phyloP scores from a whole-genome alignment of 1,284 basidiomycete species.

The Apiotrichum laibachii region DNA sequence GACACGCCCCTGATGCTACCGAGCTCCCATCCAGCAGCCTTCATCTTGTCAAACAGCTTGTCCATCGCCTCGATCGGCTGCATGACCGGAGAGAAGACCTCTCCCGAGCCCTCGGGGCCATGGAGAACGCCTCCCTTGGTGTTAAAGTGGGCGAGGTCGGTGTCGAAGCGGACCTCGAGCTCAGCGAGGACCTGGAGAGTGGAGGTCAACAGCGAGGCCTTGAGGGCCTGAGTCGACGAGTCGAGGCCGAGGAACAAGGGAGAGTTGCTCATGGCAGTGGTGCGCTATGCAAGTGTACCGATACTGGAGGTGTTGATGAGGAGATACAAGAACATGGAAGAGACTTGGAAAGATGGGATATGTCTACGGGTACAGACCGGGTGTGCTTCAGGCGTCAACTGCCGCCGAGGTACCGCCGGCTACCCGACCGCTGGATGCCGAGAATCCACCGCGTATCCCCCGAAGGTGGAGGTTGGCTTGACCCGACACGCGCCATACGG shows the following conservation, averaged over 20 bases:
- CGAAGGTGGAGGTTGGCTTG: neutral
- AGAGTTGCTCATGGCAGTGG: neutral
- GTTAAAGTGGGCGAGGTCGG: constrained; percentile 68
- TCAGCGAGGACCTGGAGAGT: constrained; percentile 66
- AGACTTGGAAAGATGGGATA: too few relatives aligned
- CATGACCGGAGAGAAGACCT: constrained; percentile 70
- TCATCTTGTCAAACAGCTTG: constrained; percentile 68
- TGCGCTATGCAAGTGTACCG: too few relatives aligned
- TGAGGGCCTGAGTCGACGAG: constrained; percentile 82
- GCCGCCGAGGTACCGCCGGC: too few relatives aligned
- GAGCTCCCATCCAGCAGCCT: constrained; percentile 54
- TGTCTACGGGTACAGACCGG: too few relatives aligned
- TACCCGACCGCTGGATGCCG: too few relatives aligned
- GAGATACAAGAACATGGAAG: too few relatives aligned
- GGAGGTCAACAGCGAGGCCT: constrained; percentile 62
- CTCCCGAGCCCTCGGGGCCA: constrained; percentile 66
- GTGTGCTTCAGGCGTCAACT: too few relatives aligned
- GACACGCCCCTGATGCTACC: constrained; percentile 34
- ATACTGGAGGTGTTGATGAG: too few relatives aligned
- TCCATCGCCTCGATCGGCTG: constrained; percentile 85
- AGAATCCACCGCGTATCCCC: too few relatives aligned
- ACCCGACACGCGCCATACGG: too few relatives aligned
- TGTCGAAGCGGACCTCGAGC: constrained; percentile 73
- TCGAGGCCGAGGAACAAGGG: constrained; percentile 79
- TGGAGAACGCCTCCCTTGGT: constrained; percentile 70